A percentile compares a stretch with the other conserved stretches of the same genome.
phyloP scores from a whole-genome alignment of 148 eudicot species.

The Rhododendron griersonianum region DNA sequence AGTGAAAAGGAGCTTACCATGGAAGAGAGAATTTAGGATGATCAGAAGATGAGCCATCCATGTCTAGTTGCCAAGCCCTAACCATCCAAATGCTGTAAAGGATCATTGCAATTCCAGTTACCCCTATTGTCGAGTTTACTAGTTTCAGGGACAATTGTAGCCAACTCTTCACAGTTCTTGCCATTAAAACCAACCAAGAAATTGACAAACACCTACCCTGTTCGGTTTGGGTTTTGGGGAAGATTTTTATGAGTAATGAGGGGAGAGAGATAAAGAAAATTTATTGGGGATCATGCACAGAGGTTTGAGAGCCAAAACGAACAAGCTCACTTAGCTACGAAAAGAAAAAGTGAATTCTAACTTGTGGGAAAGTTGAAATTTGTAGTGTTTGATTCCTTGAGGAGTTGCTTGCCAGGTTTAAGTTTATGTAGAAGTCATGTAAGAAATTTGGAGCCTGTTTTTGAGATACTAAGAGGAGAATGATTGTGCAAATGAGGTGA shows the following conservation, averaged over 20 bases:
- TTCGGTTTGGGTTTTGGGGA: no score
- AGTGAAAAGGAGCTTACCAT: conserved; percentile 3
- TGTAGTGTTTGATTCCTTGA: not conserved
- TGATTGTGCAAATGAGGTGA: not conserved
- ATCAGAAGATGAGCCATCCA: not conserved
- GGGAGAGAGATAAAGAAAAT: no score
- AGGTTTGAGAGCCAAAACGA: no score
- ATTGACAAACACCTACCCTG: not conserved
- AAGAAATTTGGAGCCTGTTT: not conserved
- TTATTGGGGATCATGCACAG: no score
- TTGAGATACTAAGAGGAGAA: not conserved
- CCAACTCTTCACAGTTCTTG: conserved; percentile 13
- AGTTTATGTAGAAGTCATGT: not conserved
- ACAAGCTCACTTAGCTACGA: no score
- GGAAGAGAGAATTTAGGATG: conserved; percentile 3
- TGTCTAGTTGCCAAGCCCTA: conserved; percentile 31
- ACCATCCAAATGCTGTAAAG: conserved; percentile 44
- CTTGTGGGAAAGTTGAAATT: not conserved
- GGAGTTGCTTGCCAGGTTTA: not conserved
- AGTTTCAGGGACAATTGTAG: conserved; percentile 27
- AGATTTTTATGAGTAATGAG: no score
- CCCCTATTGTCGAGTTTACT: conserved; percentile 18
- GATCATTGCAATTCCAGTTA: conserved; percentile 32
- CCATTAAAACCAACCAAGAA: conserved; percentile 10
- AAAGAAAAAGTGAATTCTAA: no score